Base-by-base conservation (phyloP, 2,329 filamentous ascomycete species). In the Allantophomopsis cytisporea region DNA sequence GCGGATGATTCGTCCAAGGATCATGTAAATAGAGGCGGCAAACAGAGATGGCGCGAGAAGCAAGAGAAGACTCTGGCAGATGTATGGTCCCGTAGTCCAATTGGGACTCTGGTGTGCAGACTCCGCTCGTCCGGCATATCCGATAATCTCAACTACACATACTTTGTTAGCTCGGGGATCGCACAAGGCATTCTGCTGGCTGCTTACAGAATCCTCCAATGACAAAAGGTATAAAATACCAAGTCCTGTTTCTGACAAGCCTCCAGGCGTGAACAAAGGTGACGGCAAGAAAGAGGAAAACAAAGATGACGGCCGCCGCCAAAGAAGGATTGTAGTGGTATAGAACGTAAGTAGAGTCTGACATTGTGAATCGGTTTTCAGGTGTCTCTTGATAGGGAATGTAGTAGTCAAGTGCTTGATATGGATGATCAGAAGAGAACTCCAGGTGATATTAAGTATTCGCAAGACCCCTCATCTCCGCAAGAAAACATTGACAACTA, bases 351-450 rank as follows among this genome's bases (percentile, higher is more conserved):
- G 23, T 28, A 28, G 23, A 28, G 23, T 28, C 23, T 12, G 23
- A 28, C 23, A 28, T 28, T 12, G 4, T 28, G 23, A 28, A 12
- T 12, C 10, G 11, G 8, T 28, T 28, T 28, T 8, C 10, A 12
- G 4, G 10, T 28, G 11, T 28, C 7, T 28, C 8, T 28, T 28
- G 23, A 12, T 8, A 10, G 3, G 23, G 23, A 28, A 28, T 28
- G 7, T 28, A 8, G 8, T 28, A 6, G 5, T 28, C 23, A 28
- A 44, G 77, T 63, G 42, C 64, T 71, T 16, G 71, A 75, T 47
- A 82, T 74, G 53, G 61, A 61, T 73, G 51, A 71, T 42, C 88
- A 77, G 63, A 94, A 94, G 39, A 73, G 69, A 45, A 83, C 89
- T 44, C 69, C 68, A 59, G 85, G 83, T 43, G 23, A 28, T 28